Conservation (phyloP, 345 rosid genomes). For the Theobroma cacao region DNA sequence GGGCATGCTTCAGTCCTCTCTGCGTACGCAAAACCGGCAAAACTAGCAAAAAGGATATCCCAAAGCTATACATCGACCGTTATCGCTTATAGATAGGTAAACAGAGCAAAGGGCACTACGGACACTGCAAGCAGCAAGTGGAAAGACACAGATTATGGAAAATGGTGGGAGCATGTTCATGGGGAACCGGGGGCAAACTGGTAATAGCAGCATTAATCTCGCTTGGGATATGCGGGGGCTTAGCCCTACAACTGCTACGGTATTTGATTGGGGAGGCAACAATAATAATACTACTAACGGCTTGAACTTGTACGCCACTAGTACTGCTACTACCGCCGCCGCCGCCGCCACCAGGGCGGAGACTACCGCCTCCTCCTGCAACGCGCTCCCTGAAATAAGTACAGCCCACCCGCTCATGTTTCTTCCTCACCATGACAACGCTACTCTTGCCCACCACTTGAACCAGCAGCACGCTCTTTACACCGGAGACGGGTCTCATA, state of each 20-base stretch:
- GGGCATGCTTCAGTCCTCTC: neutral
- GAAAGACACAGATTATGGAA: conserved; percentile 27
- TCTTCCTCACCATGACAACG: conserved; percentile 12
- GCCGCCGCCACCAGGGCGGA: neutral
- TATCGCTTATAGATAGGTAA: neutral
- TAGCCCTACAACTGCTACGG: conserved; percentile 16
- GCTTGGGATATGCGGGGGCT: conserved; percentile 28
- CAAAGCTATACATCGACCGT: neutral
- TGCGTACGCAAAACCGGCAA: conserved; percentile 13
- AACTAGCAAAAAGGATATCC: neutral
- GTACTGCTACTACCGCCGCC: neutral
- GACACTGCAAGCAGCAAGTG: neutral
- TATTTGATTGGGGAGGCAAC: conserved; percentile 23
- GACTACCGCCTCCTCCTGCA: neutral
- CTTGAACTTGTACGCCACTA: neutral
- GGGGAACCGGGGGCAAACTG: conserved; percentile 3
- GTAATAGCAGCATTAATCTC: conserved; percentile 1
- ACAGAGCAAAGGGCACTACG: neutral
- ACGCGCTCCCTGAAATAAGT: conserved; percentile 9
- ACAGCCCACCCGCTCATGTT: conserved; percentile 17
- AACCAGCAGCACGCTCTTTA: conserved; percentile 25
- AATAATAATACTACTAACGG: neutral
- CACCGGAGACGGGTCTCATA: conserved; percentile 27
- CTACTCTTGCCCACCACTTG: neutral
- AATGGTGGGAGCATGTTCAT: conserved; percentile 27